These are phyloP conservation scores for Jaapia argillacea DNA, from an alignment of 768 basidiomycete species.

Conservation along the genomic window DNA sequence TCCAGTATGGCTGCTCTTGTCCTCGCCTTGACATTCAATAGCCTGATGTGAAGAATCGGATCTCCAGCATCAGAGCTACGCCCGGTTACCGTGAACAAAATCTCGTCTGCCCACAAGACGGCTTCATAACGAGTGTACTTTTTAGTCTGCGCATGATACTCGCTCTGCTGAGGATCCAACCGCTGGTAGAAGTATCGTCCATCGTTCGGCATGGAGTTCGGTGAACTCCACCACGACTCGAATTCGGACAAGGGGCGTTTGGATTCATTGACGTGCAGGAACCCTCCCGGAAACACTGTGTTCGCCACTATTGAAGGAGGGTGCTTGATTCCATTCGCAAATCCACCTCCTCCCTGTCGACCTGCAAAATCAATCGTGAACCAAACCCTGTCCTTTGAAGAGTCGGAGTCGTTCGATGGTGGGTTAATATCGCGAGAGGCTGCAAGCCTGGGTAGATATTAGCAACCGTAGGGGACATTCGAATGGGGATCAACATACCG, in stretches of 20 bases:
- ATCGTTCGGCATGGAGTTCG: too few relatives aligned
- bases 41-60: conserved; percentile 1
- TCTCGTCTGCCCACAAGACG: conserved; percentile 4
- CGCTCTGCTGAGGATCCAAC: background rate
- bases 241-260: background rate
- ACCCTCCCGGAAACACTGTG: background rate
- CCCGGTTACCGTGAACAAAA: conserved; percentile 1
- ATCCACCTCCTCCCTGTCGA: background rate
- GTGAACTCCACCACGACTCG: background rate
- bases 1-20: conserved; percentile 1
- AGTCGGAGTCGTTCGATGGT: background rate
- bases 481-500: too few relatives aligned
- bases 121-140: conserved; percentile 1
- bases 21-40: conserved; percentile 2
- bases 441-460: background rate
- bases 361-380: background rate
- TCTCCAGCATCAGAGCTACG: conserved; percentile 1
- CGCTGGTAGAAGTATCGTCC: background rate
- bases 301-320: background rate
- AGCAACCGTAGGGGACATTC: too few relatives aligned
- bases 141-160: background rate
- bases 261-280: background rate
- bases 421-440: background rate
- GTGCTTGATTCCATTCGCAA: background rate
- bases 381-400: background rate